Base-by-base conservation (phyloP, 129 eudicot genomes). In the Kitagawia praeruptora region DNA sequence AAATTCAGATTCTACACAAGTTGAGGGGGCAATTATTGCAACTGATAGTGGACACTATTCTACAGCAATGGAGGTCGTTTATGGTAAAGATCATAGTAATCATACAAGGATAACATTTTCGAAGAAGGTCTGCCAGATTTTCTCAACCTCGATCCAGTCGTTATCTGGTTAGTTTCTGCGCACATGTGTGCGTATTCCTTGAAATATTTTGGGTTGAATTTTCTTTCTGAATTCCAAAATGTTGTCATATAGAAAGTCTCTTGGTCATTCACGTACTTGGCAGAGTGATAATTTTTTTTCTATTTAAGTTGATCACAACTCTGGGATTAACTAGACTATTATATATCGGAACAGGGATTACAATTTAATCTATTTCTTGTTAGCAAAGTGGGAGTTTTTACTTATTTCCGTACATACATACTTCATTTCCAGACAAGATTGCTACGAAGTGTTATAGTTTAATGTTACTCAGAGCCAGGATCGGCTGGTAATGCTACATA, bases 21-120 rank as follows among this genome's bases (percentile, higher is more conserved):
- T 77, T 63, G 34, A 56, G 18, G 74, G 28, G 58, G 31, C 14
- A 47, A 16, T 8, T 19, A 38, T n/a, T 56, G 71, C 41, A 39
- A 4, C 10, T 25, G 73, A 54, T 40, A n/a, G 37, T 4, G 4
- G 40, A 56, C 45, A 28, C 53, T 53, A 42, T 25, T 73, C 54
- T 42, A 25, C 42, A 14, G 78, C 18, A 56, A 58, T 18, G 74
- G 48, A 80, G 64, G 72, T 56, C 27, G 69, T 56, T 21, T 39
- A 42, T 53, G 44, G 25, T 39, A 69, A 23, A 74, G 25, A 79
- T 28, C 77, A 72, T 41, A 72, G 11, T 45, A 77, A 38, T 64
- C 69, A n/a, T 54, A 54, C 37, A 34, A 77, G 46, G 71, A 40
- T 39, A 39, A 23, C 80, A 77, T 77, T 77, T 8, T 48, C 49